These are phyloP conservation scores for Papiliotrema laurentii DNA, from an alignment of 1,284 basidiomycete genomes.

Conservation along the genomic window DNA sequence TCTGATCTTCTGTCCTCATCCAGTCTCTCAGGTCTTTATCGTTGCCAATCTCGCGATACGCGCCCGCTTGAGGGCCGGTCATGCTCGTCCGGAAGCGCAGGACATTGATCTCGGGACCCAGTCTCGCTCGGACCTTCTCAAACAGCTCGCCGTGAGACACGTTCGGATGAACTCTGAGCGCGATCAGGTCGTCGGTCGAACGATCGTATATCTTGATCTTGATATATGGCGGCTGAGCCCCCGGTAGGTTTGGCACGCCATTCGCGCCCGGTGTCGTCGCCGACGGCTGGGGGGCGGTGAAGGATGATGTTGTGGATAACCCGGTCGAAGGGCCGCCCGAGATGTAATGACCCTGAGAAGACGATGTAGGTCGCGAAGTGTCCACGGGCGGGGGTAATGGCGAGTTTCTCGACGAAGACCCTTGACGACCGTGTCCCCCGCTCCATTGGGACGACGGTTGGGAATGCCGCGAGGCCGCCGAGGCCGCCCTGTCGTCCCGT, in stretches of 20 bases:
- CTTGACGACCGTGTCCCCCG: slow-evolving; percentile 15
- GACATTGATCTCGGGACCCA: slow-evolving; percentile 68
- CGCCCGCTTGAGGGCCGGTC: slow-evolving; percentile 51
- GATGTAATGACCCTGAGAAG: neutral
- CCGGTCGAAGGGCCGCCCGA: slow-evolving; percentile 9
- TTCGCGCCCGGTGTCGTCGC: neutral
- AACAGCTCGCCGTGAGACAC: slow-evolving; percentile 81
- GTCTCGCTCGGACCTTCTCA: slow-evolving; percentile 80
- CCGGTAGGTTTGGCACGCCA: slow-evolving; percentile 9
- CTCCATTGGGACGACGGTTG: slow-evolving; percentile 11
- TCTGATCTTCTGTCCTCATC: slow-evolving; percentile 73
- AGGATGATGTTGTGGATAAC: slow-evolving; percentile 5
- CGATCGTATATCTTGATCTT: slow-evolving; percentile 98
- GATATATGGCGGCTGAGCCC: slow-evolving; percentile 75
- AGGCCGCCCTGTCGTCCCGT: slow-evolving; percentile 10
- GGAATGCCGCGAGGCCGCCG: slow-evolving; percentile 20
- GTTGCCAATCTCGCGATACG: slow-evolving; percentile 62
- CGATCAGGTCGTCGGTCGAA: slow-evolving; percentile 87
- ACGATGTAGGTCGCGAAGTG: neutral
- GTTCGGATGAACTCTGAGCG: slow-evolving; percentile 93
- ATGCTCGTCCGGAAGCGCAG: slow-evolving; percentile 71
- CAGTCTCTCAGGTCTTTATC: slow-evolving; percentile 72
- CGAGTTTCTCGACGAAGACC: slow-evolving; percentile 4
- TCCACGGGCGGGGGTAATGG: neutral
- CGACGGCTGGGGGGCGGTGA: neutral